Conservation (phyloP, 139 green algal species). For the Chlorokybus atmophyticus region DNA sequence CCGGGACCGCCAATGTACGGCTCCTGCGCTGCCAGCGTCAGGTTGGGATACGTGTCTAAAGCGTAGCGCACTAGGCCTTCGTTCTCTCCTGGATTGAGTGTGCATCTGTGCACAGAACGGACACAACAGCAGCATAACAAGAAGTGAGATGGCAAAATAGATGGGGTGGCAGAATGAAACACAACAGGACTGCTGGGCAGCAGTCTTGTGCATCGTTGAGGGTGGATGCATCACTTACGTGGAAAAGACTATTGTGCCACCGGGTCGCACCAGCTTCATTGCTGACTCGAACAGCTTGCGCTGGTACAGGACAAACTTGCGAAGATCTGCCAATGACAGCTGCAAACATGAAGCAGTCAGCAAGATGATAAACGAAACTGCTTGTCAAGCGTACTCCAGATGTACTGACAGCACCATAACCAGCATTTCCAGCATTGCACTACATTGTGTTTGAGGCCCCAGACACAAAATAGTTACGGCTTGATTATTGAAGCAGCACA, state of each 20-base stretch:
- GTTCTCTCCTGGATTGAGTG: constrained; percentile 78
- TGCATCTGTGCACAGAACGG: constrained; percentile 11
- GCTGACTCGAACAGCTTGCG: constrained; percentile 47
- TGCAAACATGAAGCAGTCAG: too few species aligned
- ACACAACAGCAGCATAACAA: background rate
- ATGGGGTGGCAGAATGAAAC: background rate
- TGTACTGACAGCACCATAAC: too few species aligned
- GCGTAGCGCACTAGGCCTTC: constrained; percentile 71
- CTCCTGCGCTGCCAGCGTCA: constrained; percentile 32
- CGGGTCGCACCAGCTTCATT: constrained; percentile 56
- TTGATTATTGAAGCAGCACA: too few species aligned
- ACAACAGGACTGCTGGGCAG: background rate
- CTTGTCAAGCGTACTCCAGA: too few species aligned
- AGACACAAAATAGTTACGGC: too few species aligned
- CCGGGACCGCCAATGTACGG: constrained; percentile 28
- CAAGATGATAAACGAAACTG: too few species aligned
- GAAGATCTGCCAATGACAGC: constrained; percentile 17
- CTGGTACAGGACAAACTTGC: constrained; percentile 27
- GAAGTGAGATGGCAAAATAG: background rate
- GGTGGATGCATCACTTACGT: constrained; percentile 49
- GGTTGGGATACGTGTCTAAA: constrained; percentile 52
- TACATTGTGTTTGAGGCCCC: too few species aligned
- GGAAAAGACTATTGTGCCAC: constrained; percentile 70
- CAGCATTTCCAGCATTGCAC: too few species aligned
- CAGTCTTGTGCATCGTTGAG: background rate